These are phyloP conservation scores for Aspergillus eucalypticola DNA, from an alignment of 2,329 filamentous ascomycete genomes.

Conservation along the genomic window DNA sequence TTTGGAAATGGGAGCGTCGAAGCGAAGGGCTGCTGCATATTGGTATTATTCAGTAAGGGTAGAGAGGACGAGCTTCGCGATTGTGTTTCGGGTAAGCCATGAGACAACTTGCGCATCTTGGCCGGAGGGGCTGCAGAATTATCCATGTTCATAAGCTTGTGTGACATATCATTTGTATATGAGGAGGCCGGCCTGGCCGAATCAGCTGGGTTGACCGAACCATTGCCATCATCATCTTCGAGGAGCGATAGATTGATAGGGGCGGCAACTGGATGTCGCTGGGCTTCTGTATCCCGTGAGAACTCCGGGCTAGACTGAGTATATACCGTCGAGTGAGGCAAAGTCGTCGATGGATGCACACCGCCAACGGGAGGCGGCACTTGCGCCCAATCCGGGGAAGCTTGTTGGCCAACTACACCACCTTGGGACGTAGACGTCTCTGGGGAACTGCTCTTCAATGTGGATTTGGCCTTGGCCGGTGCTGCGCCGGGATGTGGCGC, in stretches of 20 bases:
- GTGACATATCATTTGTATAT: constrained; percentile 29
- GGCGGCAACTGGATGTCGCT: constrained; percentile 41
- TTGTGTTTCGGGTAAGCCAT: constrained; percentile 30
- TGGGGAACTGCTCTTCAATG: constrained; percentile 38
- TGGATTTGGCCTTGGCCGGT: constrained; percentile 31
- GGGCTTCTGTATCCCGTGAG: constrained; percentile 42
- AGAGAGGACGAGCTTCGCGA: constrained; percentile 35
- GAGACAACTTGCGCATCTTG: constrained; percentile 43
- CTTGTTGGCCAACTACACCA: constrained; percentile 28
- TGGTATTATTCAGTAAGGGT: constrained; percentile 34
- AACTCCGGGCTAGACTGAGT: constrained; percentile 57
- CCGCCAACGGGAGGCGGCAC: constrained; percentile 29
- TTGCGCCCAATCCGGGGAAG: constrained; percentile 40
- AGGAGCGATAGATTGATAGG: constrained; percentile 59
- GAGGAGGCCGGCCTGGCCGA: constrained; percentile 20
- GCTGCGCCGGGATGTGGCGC: constrained; percentile 29
- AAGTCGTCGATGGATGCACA: constrained; percentile 20
- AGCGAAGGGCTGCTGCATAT: constrained; percentile 53
- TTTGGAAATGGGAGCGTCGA: constrained; percentile 51
- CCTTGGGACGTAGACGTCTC: constrained; percentile 35
- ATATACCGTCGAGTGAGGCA: constrained; percentile 43
- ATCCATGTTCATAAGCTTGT: constrained; percentile 31
- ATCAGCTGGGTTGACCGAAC: constrained; percentile 33
- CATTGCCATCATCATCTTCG: constrained; percentile 58
- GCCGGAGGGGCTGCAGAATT: constrained; percentile 33